Conservation (phyloP, 2,329 filamentous ascomycete genomes). For the Shiraia sp. region DNA sequence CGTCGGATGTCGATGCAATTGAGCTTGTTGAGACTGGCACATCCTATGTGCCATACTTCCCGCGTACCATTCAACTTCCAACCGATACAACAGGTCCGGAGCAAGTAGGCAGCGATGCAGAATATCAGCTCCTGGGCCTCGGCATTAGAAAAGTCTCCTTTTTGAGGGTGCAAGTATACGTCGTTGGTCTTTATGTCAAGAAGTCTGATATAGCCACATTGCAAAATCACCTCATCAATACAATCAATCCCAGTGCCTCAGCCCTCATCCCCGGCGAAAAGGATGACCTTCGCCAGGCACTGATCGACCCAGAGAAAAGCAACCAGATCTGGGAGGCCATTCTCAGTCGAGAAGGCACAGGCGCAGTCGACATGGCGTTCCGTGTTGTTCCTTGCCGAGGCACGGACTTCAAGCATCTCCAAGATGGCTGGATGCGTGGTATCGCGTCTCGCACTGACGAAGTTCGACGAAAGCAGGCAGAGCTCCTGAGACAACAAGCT, state of each 20-base stretch:
- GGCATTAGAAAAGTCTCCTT: slow-evolving; percentile 91
- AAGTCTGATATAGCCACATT: slow-evolving; percentile 80
- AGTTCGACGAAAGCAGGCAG: slow-evolving; percentile 40
- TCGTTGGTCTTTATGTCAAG: slow-evolving; percentile 89
- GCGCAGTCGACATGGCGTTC: slow-evolving; percentile 72
- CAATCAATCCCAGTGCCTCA: slow-evolving; percentile 76
- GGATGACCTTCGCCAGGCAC: slow-evolving; percentile 66
- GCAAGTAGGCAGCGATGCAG: slow-evolving; percentile 39
- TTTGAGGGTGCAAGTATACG: slow-evolving; percentile 87
- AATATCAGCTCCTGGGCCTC: slow-evolving; percentile 87
- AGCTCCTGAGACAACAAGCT: slow-evolving; percentile 48
- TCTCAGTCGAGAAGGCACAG: slow-evolving; percentile 57
- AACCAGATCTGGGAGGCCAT: slow-evolving; percentile 76
- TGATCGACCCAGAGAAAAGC: slow-evolving; percentile 71
- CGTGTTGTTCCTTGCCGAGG: slow-evolving; percentile 88
- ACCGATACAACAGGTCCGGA: slow-evolving; percentile 38
- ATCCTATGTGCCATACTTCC: slow-evolving; percentile 77
- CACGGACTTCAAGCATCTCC: slow-evolving; percentile 90
- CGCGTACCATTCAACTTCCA: slow-evolving; percentile 69
- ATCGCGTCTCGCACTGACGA: slow-evolving; percentile 73
- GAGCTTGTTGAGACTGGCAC: slow-evolving; percentile 83
- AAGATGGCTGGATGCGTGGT: slow-evolving; percentile 87
- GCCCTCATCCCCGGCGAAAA: slow-evolving; percentile 84
- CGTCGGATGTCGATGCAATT: slow-evolving; percentile 56
- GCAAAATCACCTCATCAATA: slow-evolving; percentile 75